Evolutionary conservation across 805 yeast species (phyloP).

Genomic region (Nakazawaea molendinolei): DNA sequence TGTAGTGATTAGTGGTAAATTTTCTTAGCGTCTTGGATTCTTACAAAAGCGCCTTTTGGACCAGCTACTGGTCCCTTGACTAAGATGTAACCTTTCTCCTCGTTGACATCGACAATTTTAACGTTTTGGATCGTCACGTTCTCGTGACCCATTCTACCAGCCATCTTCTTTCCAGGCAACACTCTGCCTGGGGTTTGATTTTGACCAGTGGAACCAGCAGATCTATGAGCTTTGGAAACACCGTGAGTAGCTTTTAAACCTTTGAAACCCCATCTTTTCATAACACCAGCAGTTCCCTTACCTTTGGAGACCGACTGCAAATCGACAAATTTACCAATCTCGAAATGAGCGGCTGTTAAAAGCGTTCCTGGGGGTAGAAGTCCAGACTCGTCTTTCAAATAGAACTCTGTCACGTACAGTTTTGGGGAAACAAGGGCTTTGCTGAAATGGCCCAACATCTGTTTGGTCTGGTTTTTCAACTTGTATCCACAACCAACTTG

Average conservation of each 20-base stretch:
- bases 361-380: slow-evolving; percentile 73
- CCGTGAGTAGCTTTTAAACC: slow-evolving; percentile 96
- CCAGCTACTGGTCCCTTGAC: slow-evolving; percentile 93
- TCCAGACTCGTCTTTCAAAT: slow-evolving; percentile 60
- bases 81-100: slow-evolving; percentile 71
- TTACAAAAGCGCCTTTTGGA: slow-evolving; percentile 68
- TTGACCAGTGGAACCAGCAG: slow-evolving; percentile 96
- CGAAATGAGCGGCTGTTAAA: slow-evolving; percentile 77
- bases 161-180: slow-evolving; percentile 96
- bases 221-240: slow-evolving; percentile 87
- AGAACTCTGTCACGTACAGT: slow-evolving; percentile 65
- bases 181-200: slow-evolving; percentile 95
- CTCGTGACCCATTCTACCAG: slow-evolving; percentile 90
- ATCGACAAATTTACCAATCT: slow-evolving; percentile 79
- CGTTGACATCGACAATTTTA: slow-evolving; percentile 72
- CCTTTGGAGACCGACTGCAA: slow-evolving; percentile 77
- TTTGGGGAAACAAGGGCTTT: slow-evolving; percentile 84
- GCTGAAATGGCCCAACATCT: slow-evolving; percentile 69
- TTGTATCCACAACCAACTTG: slow-evolving; percentile 80
- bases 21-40: slow-evolving; percentile 73
- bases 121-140: slow-evolving; percentile 70
- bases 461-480: slow-evolving; percentile 55
- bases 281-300: slow-evolving; percentile 96
- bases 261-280: slow-evolving; percentile 86
- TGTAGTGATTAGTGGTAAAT: slow-evolving; percentile 16